Base-by-base conservation (phyloP, 805 yeast species). In the Lipomyces mesembrius region DNA sequence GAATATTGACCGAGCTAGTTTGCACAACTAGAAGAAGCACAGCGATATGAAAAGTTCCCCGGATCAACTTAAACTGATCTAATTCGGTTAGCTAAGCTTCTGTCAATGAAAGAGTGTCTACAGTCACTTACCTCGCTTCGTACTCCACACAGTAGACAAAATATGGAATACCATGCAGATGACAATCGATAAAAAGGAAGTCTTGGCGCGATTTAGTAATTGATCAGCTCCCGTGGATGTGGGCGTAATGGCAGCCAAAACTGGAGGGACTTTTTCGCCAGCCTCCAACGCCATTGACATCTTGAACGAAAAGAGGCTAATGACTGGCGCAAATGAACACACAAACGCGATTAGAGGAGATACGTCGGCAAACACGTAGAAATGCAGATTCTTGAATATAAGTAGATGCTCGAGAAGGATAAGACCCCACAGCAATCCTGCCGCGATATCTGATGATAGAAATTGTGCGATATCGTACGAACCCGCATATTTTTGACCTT, bases 401-500 rank as follows among this genome's bases (percentile, higher is more conserved):
- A 39, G 66, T 75, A 72, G 75, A 84, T 2, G 90, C 82, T 2
- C 62, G n/a, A 80, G 5, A 0, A 80, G 59, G 22, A 83, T 81
- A 9, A 87, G 72, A 1, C 68, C 49, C 92, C 92, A 87, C 49
- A 84, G 78, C 11, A 82, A 25, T 0, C 66, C 59, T 0, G 62
- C 54, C 37, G 66, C 35, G 11, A 62, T 39, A 35, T 67, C 66
- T 0, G 54, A 69, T 8, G 76, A 70, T 2, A 92, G 74, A 53
- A 79, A 79, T 0, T 82, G 75, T 0, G 85, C 80, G 3, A 89
- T 71, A 53, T 86, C 86, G 58, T 81, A 76, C 22, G 82, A 82
- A 17, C 84, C 82, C 55, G 82, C 79, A 75, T 83, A 88, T 71
- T 95, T 95, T 74, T 93, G 98, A 25, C 71, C 71, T 52, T 5